Percentiles rank a stretch among this genome's conserved stretches.
phyloP scores from a whole-genome alignment of 495 filamentous ascomycete genomes.

The Aspergillus baeticus region DNA sequence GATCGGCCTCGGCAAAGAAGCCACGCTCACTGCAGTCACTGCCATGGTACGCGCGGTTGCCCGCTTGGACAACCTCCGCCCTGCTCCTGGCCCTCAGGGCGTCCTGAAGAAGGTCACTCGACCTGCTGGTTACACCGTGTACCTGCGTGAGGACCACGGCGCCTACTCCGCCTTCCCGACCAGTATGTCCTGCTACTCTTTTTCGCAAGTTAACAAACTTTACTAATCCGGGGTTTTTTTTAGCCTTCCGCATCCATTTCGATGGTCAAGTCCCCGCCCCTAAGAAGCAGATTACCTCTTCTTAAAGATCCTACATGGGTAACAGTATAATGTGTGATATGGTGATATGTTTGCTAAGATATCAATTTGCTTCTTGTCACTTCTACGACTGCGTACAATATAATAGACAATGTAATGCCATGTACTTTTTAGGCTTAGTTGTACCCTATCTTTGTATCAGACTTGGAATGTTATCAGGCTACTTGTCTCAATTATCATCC shows the following conservation, averaged over 20 bases:
- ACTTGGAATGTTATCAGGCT: no score
- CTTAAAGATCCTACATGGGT: not conserved
- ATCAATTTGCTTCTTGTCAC: constrained; percentile 7
- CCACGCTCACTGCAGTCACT: constrained; percentile 60
- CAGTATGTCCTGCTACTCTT: constrained; percentile 44
- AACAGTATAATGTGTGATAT: not conserved
- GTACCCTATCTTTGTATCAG: no score
- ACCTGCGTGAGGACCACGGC: constrained; percentile 73
- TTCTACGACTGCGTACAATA: not conserved
- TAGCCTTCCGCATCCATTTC: constrained; percentile 44
- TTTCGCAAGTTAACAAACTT: not conserved
- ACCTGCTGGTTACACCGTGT: constrained; percentile 60
- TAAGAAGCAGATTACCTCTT: constrained; percentile 14
- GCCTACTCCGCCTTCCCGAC: constrained; percentile 72
- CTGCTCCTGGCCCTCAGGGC: constrained; percentile 66
- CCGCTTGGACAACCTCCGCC: constrained; percentile 59
- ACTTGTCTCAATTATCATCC: no score
- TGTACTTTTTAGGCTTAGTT: not conserved
- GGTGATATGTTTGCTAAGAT: not conserved
- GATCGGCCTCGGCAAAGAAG: constrained; percentile 60
- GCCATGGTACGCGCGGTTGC: constrained; percentile 63
- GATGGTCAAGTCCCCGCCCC: constrained; percentile 36
- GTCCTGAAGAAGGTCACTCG: constrained; percentile 68
- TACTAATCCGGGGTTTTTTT: constrained; percentile 19
- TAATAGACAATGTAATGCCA: not conserved